Conservation (phyloP, 495 filamentous ascomycete species). For the Annulohypoxylon stygium region DNA sequence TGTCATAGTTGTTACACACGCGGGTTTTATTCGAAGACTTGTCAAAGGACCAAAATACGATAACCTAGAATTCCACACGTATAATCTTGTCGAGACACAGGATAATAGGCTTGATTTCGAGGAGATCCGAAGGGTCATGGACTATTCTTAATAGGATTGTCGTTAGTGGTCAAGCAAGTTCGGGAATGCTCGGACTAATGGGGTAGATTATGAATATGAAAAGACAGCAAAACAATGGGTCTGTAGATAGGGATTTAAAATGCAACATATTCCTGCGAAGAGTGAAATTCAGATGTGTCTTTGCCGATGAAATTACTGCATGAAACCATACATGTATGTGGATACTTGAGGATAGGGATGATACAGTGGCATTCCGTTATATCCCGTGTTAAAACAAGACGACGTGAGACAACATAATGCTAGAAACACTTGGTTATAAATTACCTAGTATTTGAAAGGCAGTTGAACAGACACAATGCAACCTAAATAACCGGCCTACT, state of each 20-base stretch:
- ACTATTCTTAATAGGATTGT: background rate
- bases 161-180: background rate
- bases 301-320: conserved; percentile 14
- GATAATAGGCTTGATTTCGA: conserved; percentile 52
- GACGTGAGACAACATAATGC: conserved; percentile 4
- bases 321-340: background rate
- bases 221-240: background rate
- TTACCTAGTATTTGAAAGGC: background rate
- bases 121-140: conserved; percentile 40
- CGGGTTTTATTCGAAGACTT: conserved; percentile 62
- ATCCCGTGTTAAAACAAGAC: background rate
- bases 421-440: background rate
- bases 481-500: conserved; percentile 14
- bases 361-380: conserved; percentile 10
- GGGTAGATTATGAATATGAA: background rate
- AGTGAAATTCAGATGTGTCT: conserved; percentile 5
- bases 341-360: conserved; percentile 1
- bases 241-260: conserved; percentile 9
- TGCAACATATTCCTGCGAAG: background rate
- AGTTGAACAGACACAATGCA: conserved; percentile 15
- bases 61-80: conserved; percentile 66
- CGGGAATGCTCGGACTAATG: background rate
- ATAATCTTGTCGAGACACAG: conserved; percentile 56
- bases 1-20: conserved; percentile 66
- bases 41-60: conserved; percentile 51